phyloP scores from a whole-genome alignment of 345 rosid genomes.

The Boechera retrofracta region DNA sequence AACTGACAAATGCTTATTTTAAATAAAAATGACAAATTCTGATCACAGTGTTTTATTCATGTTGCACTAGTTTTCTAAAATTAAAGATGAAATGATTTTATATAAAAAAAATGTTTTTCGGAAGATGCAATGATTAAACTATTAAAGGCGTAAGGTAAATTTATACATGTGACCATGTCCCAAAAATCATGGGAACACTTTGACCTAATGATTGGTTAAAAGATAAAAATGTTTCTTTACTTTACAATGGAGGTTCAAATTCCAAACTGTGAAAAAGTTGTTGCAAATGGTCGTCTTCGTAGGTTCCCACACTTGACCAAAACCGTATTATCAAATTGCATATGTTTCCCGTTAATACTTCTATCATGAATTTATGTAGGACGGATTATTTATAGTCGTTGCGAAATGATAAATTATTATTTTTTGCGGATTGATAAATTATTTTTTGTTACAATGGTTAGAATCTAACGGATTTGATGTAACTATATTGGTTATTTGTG shows the following conservation, averaged over 20 bases:
- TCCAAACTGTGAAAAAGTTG: constrained; percentile 26
- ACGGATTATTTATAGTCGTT: background rate
- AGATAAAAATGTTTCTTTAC: constrained; percentile 14
- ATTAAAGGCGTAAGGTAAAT: constrained; percentile 1
- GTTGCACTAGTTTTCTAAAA: background rate
- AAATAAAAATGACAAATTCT: background rate
- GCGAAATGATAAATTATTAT: background rate
- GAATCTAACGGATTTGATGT: background rate
- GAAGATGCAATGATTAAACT: constrained; percentile 9
- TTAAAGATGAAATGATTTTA: constrained; percentile 8
- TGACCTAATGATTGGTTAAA: constrained; percentile 22
- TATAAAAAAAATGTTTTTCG: too few relatives aligned
- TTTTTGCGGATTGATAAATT: background rate
- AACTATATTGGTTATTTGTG: background rate
- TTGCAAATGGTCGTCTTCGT: constrained; percentile 25
- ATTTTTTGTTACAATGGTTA: background rate
- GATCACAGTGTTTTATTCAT: background rate
- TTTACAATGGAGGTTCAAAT: constrained; percentile 11
- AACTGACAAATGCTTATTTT: background rate
- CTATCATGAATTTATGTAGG: constrained; percentile 1
- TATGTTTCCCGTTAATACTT: constrained; percentile 1
- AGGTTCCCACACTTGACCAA: constrained; percentile 12
- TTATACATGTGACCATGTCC: constrained; percentile 30
- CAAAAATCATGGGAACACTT: constrained; percentile 25
- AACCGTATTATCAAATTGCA: background rate